These are phyloP conservation scores for Alternaria triticimaculans DNA, from an alignment of 2,329 filamentous ascomycete genomes.

Conservation along the genomic window DNA sequence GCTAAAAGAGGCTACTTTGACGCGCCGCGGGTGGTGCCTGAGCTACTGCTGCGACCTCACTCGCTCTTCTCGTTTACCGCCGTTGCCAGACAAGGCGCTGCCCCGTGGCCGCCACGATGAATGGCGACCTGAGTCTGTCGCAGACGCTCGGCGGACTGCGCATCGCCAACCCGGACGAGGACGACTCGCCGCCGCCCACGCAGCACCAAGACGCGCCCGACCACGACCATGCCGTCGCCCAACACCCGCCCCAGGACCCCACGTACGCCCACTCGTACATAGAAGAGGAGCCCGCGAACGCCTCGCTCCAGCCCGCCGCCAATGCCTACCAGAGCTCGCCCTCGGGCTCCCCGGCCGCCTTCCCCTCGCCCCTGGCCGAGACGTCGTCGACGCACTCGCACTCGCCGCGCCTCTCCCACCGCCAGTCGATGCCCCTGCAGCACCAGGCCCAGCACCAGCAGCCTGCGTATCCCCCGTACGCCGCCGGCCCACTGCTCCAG, in stretches of 20 bases:
- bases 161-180: slow-evolving; percentile 94
- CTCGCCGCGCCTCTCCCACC: slow-evolving; percentile 49
- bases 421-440: slow-evolving; percentile 53
- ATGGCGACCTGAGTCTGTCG: slow-evolving; percentile 89
- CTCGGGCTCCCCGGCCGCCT: slow-evolving; percentile 32
- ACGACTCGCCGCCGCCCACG: slow-evolving; percentile 50
- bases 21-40: slow-evolving; percentile 29
- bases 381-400: slow-evolving; percentile 36
- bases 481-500: slow-evolving; percentile 32
- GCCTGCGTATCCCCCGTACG: slow-evolving; percentile 39
- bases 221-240: slow-evolving; percentile 46
- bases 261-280: slow-evolving; percentile 5
- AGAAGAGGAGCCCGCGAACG: slow-evolving; percentile 30
- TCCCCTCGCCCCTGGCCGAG: slow-evolving; percentile 33
- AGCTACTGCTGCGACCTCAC: slow-evolving; percentile 20
- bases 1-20: slow-evolving; percentile 23
- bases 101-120: slow-evolving; percentile 65
- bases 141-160: slow-evolving; percentile 91
- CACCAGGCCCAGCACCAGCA: slow-evolving; percentile 51
- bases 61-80: slow-evolving; percentile 34
- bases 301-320: slow-evolving; percentile 52
- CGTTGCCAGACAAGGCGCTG: slow-evolving; percentile 14
- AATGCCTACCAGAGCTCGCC: slow-evolving; percentile 46
- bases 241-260: slow-evolving; percentile 40
- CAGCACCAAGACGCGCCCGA: slow-evolving; percentile 6